Evolutionary conservation across 805 yeast species (phyloP), one percentile per base, ranked within the genome.

Genomic region (Brettanomyces bruxellensis): DNA sequence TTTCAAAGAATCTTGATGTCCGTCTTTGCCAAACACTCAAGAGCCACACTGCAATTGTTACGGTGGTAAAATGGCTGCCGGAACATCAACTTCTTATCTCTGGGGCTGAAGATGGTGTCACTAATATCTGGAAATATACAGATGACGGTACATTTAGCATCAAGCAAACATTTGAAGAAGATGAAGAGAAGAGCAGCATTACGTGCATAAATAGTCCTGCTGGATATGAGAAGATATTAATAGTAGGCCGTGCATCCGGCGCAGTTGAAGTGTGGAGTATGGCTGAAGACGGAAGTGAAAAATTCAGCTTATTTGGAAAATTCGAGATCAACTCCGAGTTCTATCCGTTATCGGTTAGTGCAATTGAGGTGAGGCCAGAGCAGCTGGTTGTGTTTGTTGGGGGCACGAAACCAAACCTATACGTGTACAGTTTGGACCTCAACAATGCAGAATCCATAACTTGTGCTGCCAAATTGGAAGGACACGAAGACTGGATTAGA

Each of bases 401-500:
- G 22, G 95, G 95, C 14, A 81, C 95, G 0, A 72, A 72, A 13
- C 60, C 73, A 8, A 57, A 61, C 32, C 57, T 90, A 4, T 78
- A 71, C 48, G 70, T 86, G 4, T 79, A 77, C 54, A 62, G 81
- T 0, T 74, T 80, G 49, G 56, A 52, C 9, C 43, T 61, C 1
- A 47, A 51, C 1, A 43, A 47, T 52, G 42, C 47, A 4, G 44
- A 49, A 5, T 34, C 46, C 11, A 36, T 66, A 45, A 13, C 13
- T 7, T 22, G n/a, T n/a, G 68, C 71, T 30, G 84, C 89, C 1
- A 67, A 67, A 7, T 64, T 93, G 34, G 73, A 80, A 25, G 99
- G 99, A 4, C 99, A 93, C 61, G 99, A 93, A 64, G 96, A 90
- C 64, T 93, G 99, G 99, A 77, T 93, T 44, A 84, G 85, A 59